phyloP scores from a whole-genome alignment of 1,284 basidiomycete genomes.

The Cystobasidiaceae sp. region DNA sequence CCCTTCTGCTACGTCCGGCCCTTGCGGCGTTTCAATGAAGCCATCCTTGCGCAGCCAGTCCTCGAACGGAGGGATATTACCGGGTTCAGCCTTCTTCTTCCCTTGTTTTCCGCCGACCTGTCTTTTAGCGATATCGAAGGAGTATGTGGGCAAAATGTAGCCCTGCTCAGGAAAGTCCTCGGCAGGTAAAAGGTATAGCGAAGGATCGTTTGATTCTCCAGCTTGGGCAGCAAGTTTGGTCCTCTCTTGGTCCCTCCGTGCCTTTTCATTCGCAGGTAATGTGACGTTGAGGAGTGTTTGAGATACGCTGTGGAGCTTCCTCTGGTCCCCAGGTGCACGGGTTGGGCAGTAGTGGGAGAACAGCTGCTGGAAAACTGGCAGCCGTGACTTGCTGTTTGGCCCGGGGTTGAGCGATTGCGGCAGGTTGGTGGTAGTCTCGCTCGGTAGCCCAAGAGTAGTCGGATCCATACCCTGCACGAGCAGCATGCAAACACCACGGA shows the following conservation, averaged over 20 bases:
- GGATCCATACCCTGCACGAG: slow-evolving; percentile 29
- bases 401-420: slow-evolving; percentile 10
- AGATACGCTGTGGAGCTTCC: slow-evolving; percentile 76
- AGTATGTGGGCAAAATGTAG: slow-evolving; percentile 74
- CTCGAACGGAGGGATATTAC: slow-evolving; percentile 35
- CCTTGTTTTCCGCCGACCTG: slow-evolving; percentile 5
- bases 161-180: slow-evolving; percentile 87
- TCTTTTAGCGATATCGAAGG: slow-evolving; percentile 53
- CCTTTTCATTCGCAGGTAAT: slow-evolving; percentile 70
- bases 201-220: slow-evolving; percentile 50
- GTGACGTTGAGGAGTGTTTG: slow-evolving; percentile 73
- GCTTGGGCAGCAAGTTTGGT: slow-evolving; percentile 54
- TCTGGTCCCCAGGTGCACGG: slow-evolving; percentile 76
- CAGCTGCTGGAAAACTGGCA: slow-evolving; percentile 72
- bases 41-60: slow-evolving; percentile 43
- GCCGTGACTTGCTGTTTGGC: slow-evolving; percentile 43
- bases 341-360: slow-evolving; percentile 89
- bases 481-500: slow-evolving; percentile 9
- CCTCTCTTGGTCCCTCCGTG: slow-evolving; percentile 55
- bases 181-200: slow-evolving; percentile 65
- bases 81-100: not conserved
- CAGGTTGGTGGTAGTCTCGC: not conserved
- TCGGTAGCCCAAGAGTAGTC: slow-evolving; percentile 11
- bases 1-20: slow-evolving; percentile 34
- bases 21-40: slow-evolving; percentile 65